Percentiles rank a stretch among this genome's conserved stretches.
phyloP scores from a whole-genome alignment of 129 eudicot species.

The Arctium lappa region DNA sequence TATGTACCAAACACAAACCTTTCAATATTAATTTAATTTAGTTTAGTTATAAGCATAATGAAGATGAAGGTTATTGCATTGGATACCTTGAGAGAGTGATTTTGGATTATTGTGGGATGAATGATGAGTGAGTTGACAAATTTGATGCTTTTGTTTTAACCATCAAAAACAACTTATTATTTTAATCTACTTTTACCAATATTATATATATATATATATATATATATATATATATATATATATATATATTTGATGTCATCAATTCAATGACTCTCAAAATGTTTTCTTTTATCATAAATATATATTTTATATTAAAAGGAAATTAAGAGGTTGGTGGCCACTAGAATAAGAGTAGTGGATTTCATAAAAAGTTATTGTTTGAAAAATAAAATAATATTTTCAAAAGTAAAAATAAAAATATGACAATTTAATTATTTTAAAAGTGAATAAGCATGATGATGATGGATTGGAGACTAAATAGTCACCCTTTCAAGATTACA shows the following conservation, averaged over 20 bases:
- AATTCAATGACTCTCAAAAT: not conserved
- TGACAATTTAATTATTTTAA: not conserved
- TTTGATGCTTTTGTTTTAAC: conserved; percentile 16
- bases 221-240: not conserved
- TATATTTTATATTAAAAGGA: not conserved
- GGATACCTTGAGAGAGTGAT: conserved; percentile 20
- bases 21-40: no score
- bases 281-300: not conserved
- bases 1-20: no score
- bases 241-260: not conserved
- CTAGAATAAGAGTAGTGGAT: not conserved
- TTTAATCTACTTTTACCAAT: not conserved
- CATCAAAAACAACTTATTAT: not conserved
- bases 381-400: not conserved
- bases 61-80: conserved; percentile 2
- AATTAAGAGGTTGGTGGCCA: not conserved
- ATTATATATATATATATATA: not conserved
- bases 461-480: conserved; percentile 36
- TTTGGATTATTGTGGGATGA: conserved; percentile 16
- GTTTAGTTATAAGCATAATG: not conserved
- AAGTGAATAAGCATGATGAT: conserved; percentile 23
- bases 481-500: conserved; percentile 54
- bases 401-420: not conserved
- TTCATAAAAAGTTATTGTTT: not conserved
- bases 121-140: conserved; percentile 31